Conservation (phyloP, 306 rosid genomes). For the Cucumis melo region DNA sequence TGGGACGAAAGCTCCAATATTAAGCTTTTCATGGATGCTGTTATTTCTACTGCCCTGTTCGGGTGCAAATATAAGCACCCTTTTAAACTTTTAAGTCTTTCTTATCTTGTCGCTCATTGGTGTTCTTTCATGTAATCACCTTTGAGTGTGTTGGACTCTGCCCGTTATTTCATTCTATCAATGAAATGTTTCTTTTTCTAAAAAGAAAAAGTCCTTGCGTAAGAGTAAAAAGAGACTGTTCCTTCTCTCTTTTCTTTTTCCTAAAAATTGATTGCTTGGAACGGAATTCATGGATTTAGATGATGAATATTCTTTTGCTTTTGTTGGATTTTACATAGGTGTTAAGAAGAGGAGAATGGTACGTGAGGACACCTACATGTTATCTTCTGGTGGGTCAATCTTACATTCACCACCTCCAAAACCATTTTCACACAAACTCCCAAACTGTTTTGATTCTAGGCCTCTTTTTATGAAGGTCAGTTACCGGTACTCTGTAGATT, state of each 20-base stretch:
- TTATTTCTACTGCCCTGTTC: too few species aligned
- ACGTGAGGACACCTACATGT: slow-evolving; percentile 69
- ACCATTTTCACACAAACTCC: slow-evolving; percentile 78
- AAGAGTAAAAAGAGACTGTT: not conserved
- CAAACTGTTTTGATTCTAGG: slow-evolving; percentile 70
- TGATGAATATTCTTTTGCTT: not conserved
- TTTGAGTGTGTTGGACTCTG: too few species aligned
- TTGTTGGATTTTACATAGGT: slow-evolving; percentile 22
- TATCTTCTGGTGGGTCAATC: slow-evolving; percentile 47
- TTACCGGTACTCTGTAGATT: not conserved
- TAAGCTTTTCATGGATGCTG: too few species aligned
- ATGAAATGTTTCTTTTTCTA: too few species aligned
- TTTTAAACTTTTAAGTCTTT: too few species aligned
- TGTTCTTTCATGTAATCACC: too few species aligned
- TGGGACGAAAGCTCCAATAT: too few species aligned
- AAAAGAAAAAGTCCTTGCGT: not conserved
- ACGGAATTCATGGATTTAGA: not conserved
- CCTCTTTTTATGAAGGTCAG: slow-evolving; percentile 81
- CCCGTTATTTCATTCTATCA: too few species aligned
- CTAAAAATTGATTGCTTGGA: not conserved
- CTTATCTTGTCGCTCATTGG: too few species aligned
- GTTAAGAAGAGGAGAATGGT: slow-evolving; percentile 94
- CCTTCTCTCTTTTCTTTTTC: not conserved
- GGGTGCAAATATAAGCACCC: too few species aligned
- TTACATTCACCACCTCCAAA: slow-evolving; percentile 65